These are phyloP conservation scores for Penicillium brevicompactum DNA, from an alignment of 2,329 filamentous ascomycete species.

Conservation along the genomic window DNA sequence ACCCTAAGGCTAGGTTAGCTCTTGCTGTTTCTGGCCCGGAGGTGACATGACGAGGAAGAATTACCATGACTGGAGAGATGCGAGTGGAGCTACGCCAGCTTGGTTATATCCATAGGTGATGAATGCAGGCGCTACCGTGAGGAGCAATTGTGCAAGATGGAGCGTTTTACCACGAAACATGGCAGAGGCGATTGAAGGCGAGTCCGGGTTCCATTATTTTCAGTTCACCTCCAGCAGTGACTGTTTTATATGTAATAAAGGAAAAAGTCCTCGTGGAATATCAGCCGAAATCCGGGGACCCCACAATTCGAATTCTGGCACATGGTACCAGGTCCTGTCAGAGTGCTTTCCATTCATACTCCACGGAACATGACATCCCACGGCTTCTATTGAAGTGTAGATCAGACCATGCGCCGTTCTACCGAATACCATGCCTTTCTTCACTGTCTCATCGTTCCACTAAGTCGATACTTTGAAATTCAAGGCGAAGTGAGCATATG, in stretches of 20 bases:
- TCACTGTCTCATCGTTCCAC: too few species aligned
- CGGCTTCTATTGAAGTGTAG: too few species aligned
- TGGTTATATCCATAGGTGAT: neutral
- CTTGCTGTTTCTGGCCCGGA: conserved; percentile 31
- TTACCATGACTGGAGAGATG: neutral
- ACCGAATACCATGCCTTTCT: too few species aligned
- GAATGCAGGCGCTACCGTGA: neutral
- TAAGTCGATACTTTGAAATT: too few species aligned
- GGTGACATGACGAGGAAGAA: neutral
- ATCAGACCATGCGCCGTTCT: too few species aligned
- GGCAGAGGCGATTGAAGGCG: neutral
- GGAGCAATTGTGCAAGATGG: neutral
- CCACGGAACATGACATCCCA: neutral
- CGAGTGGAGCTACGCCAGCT: neutral
- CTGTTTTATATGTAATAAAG: neutral
- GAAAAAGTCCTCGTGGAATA: neutral
- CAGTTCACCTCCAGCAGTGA: too few species aligned
- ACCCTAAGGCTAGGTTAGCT: neutral
- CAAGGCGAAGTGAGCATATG: too few species aligned
- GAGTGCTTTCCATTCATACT: neutral
- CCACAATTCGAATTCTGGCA: neutral
- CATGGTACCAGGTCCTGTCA: too few species aligned
- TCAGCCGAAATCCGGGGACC: neutral
- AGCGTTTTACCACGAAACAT: neutral
- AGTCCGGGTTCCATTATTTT: neutral